Base-by-base conservation (phyloP, 805 yeast species). In the Cyberlindnera nakhonratchasimensis region DNA sequence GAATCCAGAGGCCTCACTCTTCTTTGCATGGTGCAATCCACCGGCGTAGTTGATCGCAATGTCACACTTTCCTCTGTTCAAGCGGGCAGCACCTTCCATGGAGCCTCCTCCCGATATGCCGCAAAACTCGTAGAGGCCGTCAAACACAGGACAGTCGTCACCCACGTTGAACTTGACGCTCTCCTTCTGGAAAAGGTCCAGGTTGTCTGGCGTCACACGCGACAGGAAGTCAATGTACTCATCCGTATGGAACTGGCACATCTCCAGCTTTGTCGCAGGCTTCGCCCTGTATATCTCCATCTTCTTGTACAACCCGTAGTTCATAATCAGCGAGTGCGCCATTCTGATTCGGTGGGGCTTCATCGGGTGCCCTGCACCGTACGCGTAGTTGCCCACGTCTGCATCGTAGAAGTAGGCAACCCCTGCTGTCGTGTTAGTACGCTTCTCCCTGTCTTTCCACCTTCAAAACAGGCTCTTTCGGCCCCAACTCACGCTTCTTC, bases 291-390 rank as follows among this genome's bases (percentile, higher is more conserved):
- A 51, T 21, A 93, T 87, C 62, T 93, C 98, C 96, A 93, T 91
- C 66, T 91, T 86, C 65, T 90, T 88, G 70, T 93, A 90, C 40
- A 93, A 74, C 2, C 97, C 98, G 64, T 93, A 93, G 67, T 91
- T 90, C 96, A 93, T 91, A 52, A 93, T 86, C 57, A 93, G 73
- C 31, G 96, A 87, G 64, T 93, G 98, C 7, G 98, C 95, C 96
- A 93, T 90, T 79, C 98, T 84, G 69, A 93, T 89, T 61, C 99
- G 80, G 64, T 91, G 97, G 19, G 99, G 99, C 63, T 93, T 93
- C 99, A 93, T 93, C 30, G 97, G 97, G 65, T 93, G 99, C 22
- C 96, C 96, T 5, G 96, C 93, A 43, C 98, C 98, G 62, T 93
- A 93, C 34, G 97, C 96, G 66, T 91, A 91, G 68, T 93, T 93